Evolutionary conservation across 768 basidiomycete genomes (phyloP), one percentile per base, ranked within the genome.

Genomic region (Amanita thiersii): DNA sequence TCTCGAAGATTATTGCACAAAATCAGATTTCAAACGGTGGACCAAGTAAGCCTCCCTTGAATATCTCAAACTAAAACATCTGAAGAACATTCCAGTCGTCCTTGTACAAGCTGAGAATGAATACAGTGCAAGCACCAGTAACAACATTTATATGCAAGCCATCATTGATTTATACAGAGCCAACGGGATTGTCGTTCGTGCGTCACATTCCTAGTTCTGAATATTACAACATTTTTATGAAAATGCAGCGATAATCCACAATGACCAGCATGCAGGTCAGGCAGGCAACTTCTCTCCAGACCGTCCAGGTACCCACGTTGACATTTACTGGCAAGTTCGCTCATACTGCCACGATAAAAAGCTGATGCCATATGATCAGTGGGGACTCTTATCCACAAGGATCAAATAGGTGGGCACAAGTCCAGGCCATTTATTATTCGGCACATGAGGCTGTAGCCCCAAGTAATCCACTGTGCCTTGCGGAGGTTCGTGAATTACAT

Each of bases 21-120:
- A 73, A 79, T 49, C 75, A 81, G 52, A 70, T 80, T 46, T 69
- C 72, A 9, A 69, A 73, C 15, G 79, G 75, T 7, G 79, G 79
- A 4, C 76, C 78, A 15, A 70, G 77, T 64, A 62, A 40, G 59
- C 53, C 26, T 47, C 43, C 34, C 9, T 23, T 12, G 30, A 24
- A 20, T 11, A 2, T 10, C 21, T 10, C 21, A 17, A 26, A 30
- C 14, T 32, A 32, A 25, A 12, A 12, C 33, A 24, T 26, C 19
- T 26, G n/a, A 14, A 19, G 26, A 9, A 14, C 14, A 30, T 14
- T 15, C 18, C 46, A 72, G 72, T 74, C 45, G 70, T 68, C 28
- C 61, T 72, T 26, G 62, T 66, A 7, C 66, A 77, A 59, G 70
- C 73, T 4, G 76, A 77, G 48, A 78, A 78, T 45, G 76, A 78